Conservation (phyloP, 805 yeast genomes). For the Hanseniaspora lindneri region DNA sequence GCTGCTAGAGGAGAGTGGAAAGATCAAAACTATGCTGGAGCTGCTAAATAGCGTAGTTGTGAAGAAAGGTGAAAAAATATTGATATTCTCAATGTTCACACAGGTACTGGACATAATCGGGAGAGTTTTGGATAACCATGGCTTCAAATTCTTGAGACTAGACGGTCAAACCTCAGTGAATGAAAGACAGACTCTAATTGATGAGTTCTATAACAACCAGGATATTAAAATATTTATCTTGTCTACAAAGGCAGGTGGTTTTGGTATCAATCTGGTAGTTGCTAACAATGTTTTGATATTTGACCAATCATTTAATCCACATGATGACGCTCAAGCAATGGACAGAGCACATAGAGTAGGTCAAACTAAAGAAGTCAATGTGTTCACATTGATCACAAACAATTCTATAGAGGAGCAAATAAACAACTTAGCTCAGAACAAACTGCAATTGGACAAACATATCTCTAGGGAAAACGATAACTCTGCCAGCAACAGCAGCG, state of each 20-base stretch:
- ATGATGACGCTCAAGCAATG: conserved; percentile 96
- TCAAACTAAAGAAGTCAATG: conserved; percentile 72
- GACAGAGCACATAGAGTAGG: conserved; percentile 98
- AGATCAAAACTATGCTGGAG: conserved; percentile 45
- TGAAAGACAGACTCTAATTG: conserved; percentile 82
- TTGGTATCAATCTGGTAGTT: conserved; percentile 91
- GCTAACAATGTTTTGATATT: conserved; percentile 86
- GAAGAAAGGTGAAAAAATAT: conserved; percentile 47
- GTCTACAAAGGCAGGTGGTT: conserved; percentile 97
- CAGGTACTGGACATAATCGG: conserved; percentile 85
- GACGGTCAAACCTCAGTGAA: conserved; percentile 95
- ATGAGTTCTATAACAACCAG: conserved; percentile 70
- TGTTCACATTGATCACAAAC: conserved; percentile 58
- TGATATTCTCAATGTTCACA: conserved; percentile 84
- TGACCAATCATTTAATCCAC: conserved; percentile 94
- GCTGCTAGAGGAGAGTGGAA: conserved; percentile 61
- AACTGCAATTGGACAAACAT: conserved; percentile 63
- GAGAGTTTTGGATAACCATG: conserved; percentile 48
- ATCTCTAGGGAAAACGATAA: conserved; percentile 27
- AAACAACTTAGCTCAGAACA: conserved; percentile 72
- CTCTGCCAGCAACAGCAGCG: neutral
- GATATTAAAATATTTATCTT: conserved; percentile 74
- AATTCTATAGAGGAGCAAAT: conserved; percentile 85
- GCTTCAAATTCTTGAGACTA: conserved; percentile 63
- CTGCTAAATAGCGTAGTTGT: conserved; percentile 45